Evolutionary conservation across 2,329 filamentous ascomycete genomes (phyloP).

Genomic region (Ophiocordyceps polyrhachis-furcata): DNA sequence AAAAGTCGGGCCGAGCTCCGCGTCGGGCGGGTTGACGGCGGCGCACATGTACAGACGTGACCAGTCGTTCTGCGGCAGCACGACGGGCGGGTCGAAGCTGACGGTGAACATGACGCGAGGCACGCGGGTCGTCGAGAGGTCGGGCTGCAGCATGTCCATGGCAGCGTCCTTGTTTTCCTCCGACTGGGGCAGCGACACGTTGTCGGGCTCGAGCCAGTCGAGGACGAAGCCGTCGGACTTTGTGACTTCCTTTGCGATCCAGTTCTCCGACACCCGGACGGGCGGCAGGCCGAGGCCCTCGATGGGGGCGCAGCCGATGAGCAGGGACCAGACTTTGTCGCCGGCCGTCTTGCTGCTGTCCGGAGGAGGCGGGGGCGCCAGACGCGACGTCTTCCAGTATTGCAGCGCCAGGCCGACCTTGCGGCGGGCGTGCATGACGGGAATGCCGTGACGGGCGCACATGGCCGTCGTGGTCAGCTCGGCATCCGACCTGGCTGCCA

Average conservation of each 20-base stretch:
- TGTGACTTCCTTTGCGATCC: constrained; percentile 51
- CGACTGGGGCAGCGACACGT: constrained; percentile 34
- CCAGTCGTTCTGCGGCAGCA: constrained; percentile 47
- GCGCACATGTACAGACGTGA: constrained; percentile 41
- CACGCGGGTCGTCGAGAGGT: constrained; percentile 29
- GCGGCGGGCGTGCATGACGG: constrained; percentile 49
- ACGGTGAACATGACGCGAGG: constrained; percentile 60
- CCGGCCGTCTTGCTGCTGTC: constrained; percentile 18
- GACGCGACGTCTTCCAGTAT: constrained; percentile 54
- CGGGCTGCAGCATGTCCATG: constrained; percentile 33
- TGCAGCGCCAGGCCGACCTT: constrained; percentile 53
- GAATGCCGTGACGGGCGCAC: constrained; percentile 51
- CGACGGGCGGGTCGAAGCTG: constrained; percentile 54
- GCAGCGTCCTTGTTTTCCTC: constrained; percentile 27
- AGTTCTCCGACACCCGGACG: constrained; percentile 52
- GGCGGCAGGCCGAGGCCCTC: constrained; percentile 31
- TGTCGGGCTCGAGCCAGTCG: constrained; percentile 58
- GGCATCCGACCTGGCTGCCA: constrained; percentile 26
- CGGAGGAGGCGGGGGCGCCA: constrained; percentile 19
- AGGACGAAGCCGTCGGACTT: constrained; percentile 34
- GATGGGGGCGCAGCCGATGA: constrained; percentile 43
- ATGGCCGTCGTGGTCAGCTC: constrained; percentile 38
- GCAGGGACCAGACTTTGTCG: constrained; percentile 44
- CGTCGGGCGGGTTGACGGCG: constrained; percentile 22
- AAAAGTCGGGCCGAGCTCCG: constrained; percentile 26